Conservation (phyloP, 192 early-diverging fungal species). For the Coemansia sp. region DNA sequence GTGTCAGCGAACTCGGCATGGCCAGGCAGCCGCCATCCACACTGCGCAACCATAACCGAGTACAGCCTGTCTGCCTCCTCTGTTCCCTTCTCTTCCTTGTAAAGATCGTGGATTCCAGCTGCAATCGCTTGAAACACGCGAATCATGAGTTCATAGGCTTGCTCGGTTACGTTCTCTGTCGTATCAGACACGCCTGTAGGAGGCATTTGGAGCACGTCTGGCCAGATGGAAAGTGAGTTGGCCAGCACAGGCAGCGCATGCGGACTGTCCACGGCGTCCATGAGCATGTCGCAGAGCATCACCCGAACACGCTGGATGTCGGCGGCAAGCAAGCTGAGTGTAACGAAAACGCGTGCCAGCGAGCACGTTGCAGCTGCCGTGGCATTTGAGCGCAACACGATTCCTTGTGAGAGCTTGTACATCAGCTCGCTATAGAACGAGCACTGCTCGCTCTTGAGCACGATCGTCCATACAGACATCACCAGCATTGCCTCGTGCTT, state of each 20-base stretch:
- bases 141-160: constrained; percentile 30
- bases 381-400: constrained; percentile 16
- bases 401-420: constrained; percentile 27
- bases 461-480: constrained; percentile 31
- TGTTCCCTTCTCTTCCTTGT: constrained; percentile 35
- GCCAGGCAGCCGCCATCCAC: constrained; percentile 41
- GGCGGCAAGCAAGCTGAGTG: constrained; percentile 29
- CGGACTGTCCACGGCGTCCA: constrained; percentile 49
- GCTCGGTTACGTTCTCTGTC: background rate
- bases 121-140: constrained; percentile 49
- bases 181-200: background rate
- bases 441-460: constrained; percentile 29
- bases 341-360: constrained; percentile 41
- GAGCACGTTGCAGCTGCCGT: constrained; percentile 32
- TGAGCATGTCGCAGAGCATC: constrained; percentile 48
- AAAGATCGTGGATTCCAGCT: constrained; percentile 50
- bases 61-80: constrained; percentile 45
- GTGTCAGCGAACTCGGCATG: constrained; percentile 53
- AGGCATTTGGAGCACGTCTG: constrained; percentile 28
- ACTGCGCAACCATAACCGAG: constrained; percentile 43
- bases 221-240: constrained; percentile 41
- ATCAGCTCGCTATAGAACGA: constrained; percentile 29
- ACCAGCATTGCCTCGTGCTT: constrained; percentile 21
- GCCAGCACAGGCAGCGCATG: constrained; percentile 45
- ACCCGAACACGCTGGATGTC: constrained; percentile 45